Base-by-base conservation (phyloP, 768 basidiomycete genomes). In the Psilocybe azurescens region DNA sequence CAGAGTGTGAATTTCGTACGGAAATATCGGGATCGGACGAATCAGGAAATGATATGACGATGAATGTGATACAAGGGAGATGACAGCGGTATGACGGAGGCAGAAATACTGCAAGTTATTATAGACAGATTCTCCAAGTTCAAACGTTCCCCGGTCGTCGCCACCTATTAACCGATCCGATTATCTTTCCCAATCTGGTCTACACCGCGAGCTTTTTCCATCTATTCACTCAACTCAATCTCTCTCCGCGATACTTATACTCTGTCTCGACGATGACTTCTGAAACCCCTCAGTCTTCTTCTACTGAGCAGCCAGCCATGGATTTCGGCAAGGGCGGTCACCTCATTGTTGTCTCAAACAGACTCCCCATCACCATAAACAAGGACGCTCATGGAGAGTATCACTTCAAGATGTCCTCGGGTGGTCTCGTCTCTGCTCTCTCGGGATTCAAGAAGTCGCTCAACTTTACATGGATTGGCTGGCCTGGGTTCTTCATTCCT, bases 381-480 rank as follows among this genome's bases (percentile, higher is more conserved):
- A 97, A 95, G 80, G 96, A 98, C 86, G 89, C 86, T 13, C 78
- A 82, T 55, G 95, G 95, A 73, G 89, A 97, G 75, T 98, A 96
- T 77, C 93, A 96, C 81, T 99, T 97, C 87, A 93, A 97, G 83
- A 97, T 98, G 96, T 96, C 94, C 62, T 96, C 94, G 3, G 97
- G 97, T 30, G 97, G 97, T 58, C 91, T 99, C 63, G 97, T 99
- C 65, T 95, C 93, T 56, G 97, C 97, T 62, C 89, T 99, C 67
- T 91, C 92, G 24, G 97, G 97, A 51, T 97, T 95, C 86, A 99
- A 99, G 81, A 98, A 97, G 79, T 95, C 91, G 38, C 89, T 99
- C 84, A 90, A 86, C 75, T 99, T 99, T 78, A 97, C 94, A 24
- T 98, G 97, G 94, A 96, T 97, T 69, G 93, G 93, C 60, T 97